A percentile compares a stretch with the other conserved stretches of the same genome.
phyloP scores from a whole-genome alignment of 495 filamentous ascomycete genomes.

The Hyaloscypha finlandica region DNA sequence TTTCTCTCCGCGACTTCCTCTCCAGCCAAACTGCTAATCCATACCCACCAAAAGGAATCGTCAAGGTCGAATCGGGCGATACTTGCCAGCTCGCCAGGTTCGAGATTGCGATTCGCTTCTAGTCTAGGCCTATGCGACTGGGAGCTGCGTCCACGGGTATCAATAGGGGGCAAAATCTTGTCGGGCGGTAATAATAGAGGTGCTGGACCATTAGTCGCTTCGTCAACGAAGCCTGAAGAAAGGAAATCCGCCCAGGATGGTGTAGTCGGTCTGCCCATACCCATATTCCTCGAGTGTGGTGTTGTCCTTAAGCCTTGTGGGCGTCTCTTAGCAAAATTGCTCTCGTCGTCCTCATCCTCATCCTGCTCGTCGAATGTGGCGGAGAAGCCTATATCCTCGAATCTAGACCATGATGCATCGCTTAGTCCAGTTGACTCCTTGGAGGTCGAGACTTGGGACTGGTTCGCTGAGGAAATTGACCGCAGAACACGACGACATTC shows the following conservation, averaged over 20 bases:
- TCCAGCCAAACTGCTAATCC: slow-evolving; percentile 93
- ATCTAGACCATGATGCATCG: slow-evolving; percentile 93
- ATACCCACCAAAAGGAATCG: slow-evolving; percentile 99
- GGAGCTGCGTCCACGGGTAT: slow-evolving; percentile 77
- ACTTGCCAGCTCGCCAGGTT: slow-evolving; percentile 92
- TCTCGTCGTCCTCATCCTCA: slow-evolving; percentile 58
- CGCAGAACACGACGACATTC: slow-evolving; percentile 90
- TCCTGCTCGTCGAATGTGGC: slow-evolving; percentile 72
- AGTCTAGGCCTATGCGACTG: slow-evolving; percentile 78
- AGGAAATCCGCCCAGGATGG: slow-evolving; percentile 85
- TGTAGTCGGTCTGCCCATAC: slow-evolving; percentile 83
- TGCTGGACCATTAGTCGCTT: slow-evolving; percentile 53
- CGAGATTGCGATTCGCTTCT: slow-evolving; percentile 65
- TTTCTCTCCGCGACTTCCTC: slow-evolving; percentile 86
- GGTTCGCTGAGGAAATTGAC: slow-evolving; percentile 85
- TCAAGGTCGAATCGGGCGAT: slow-evolving; percentile 85
- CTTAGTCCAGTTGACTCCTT: slow-evolving; percentile 69
- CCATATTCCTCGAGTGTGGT: slow-evolving; percentile 61
- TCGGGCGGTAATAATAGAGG: slow-evolving; percentile 82
- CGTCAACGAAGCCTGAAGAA: slow-evolving; percentile 86
- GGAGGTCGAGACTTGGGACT: slow-evolving; percentile 58
- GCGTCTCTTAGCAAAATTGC: slow-evolving; percentile 27
- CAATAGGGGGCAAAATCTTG: slow-evolving; percentile 86
- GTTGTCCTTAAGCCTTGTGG: slow-evolving; percentile 48
- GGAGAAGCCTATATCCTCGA: slow-evolving; percentile 92